Base-by-base conservation (phyloP, 2,329 filamentous ascomycete species). In the Aurifilum marmelostoma region DNA sequence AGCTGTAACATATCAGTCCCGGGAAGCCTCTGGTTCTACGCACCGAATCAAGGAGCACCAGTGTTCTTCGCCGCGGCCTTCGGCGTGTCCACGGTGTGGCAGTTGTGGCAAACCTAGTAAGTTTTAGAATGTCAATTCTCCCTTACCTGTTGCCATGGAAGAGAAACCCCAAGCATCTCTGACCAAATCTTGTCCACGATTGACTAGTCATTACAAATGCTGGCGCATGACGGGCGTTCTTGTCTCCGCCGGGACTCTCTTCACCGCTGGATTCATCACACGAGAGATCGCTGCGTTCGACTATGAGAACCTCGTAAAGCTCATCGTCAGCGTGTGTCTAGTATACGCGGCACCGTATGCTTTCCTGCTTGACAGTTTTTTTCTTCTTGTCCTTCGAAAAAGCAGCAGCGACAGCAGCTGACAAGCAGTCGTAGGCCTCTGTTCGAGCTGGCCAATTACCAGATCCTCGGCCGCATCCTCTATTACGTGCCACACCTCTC, bases 371-470 rank as follows among this genome's bases (percentile, higher is more conserved):
- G 2, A 27, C 11, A 29, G n/a, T 24, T 4, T 12, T 24, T 8
- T 21, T 18, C 16, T 34, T 34, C 34, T 34, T 8, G 34, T 34
- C 34, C 34, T 34, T 34, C 34, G n/a, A 24, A 21, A 43, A n/a
- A 34, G 29, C 7, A 63, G 3, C 34, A 34, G 1, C 14, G 18
- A 24, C 11, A 58, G 58, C 9, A 68, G 18, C 54, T 69, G 18
- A 71, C 61, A 58, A 58, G 3, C 54, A 39, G 18, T 3, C 3
- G 16, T 68, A 87, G 86, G 2, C 89, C 89, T 0, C 79, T 91
- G 4, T 84, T 89, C 64, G 87, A 89, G 70, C 84, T 89, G 3
- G 83, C 85, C 69, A 90, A 91, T 78, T 91, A 91, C 77, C 85
- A 89, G 73, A 81, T 90, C 69, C 85, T 91, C 66, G 85, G 85